These are phyloP conservation scores for Dittrichia graveolens DNA, from an alignment of 129 eudicot genomes.

Conservation along the genomic window DNA sequence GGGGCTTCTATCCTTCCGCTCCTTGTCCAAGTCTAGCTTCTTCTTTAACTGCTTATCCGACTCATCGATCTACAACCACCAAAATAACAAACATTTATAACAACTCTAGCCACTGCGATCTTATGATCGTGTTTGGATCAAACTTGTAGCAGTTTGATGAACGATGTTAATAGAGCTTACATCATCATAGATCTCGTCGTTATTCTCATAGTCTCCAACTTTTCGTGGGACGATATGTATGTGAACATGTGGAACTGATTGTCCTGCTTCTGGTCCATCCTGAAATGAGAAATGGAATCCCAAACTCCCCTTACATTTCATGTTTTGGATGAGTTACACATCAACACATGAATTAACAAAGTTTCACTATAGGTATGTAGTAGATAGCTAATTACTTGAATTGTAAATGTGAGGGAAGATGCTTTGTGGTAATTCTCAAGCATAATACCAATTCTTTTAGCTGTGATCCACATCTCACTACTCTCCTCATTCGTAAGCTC, in stretches of 20 bases:
- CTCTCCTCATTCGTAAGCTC: slow-evolving; percentile 78
- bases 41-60: slow-evolving; percentile 73
- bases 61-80: slow-evolving; percentile 53
- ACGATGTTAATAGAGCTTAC: slow-evolving; percentile 41
- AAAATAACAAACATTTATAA: background rate
- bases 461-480: slow-evolving; percentile 69
- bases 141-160: background rate
- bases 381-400: slow-evolving; percentile 56
- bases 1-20: slow-evolving; percentile 68
- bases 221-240: slow-evolving; percentile 78
- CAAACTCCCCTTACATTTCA: no score
- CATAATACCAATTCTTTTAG: slow-evolving; percentile 64
- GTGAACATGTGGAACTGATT: slow-evolving; percentile 85
- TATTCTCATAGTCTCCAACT: slow-evolving; percentile 71
- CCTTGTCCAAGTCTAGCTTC: slow-evolving; percentile 77
- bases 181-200: slow-evolving; percentile 88
- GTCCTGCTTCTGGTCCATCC: slow-evolving; percentile 96
- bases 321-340: background rate
- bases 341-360: background rate
- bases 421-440: slow-evolving; percentile 83
- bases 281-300: slow-evolving; percentile 21
- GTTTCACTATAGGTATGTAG: background rate
- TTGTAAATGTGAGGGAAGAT: slow-evolving; percentile 74
- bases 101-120: background rate
- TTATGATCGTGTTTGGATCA: background rate